A percentile compares a stretch with the other conserved stretches of the same genome.
These are phyloP conservation scores for Camelina hispida DNA, from an alignment of 345 rosid species.

Conservation along the genomic window DNA sequence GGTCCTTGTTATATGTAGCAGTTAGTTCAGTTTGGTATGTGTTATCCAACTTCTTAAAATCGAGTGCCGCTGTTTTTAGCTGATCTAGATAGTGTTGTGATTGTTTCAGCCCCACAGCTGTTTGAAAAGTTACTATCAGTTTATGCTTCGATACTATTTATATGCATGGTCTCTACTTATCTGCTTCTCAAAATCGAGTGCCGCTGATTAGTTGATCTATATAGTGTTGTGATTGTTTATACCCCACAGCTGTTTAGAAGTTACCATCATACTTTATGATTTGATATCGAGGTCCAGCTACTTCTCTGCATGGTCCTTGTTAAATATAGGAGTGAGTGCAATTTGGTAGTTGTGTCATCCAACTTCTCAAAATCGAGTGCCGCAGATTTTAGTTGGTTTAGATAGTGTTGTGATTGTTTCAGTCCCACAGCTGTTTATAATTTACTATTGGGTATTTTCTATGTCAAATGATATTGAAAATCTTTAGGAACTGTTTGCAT, in stretches of 20 bases:
- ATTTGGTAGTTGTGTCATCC: background rate
- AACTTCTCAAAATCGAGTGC: background rate
- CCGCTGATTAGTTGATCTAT: constrained; percentile 9
- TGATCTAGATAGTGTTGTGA: constrained; percentile 9
- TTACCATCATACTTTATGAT: constrained; percentile 35
- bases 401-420: constrained; percentile 12
- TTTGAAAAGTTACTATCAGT: constrained; percentile 15
- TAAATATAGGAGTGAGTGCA: background rate
- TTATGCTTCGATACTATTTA: background rate
- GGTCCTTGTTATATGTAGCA: background rate
- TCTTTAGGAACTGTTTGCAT: constrained; percentile 22
- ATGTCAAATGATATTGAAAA: background rate
- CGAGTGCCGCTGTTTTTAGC: background rate
- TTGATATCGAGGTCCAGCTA: background rate
- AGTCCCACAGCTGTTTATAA: background rate
- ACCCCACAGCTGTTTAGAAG: background rate
- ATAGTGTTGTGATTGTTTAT: constrained; percentile 11
- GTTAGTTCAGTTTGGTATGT: constrained; percentile 4
- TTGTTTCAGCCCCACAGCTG: background rate
- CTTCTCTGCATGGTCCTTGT: constrained; percentile 22
- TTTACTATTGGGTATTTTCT: background rate
- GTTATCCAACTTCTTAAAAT: background rate
- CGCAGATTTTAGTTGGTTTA: constrained; percentile 9
- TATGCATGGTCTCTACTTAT: constrained; percentile 1
- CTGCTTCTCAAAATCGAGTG: background rate